Evolutionary conservation across 345 rosid species (phyloP).

Genomic region (Hibiscus trionum): DNA sequence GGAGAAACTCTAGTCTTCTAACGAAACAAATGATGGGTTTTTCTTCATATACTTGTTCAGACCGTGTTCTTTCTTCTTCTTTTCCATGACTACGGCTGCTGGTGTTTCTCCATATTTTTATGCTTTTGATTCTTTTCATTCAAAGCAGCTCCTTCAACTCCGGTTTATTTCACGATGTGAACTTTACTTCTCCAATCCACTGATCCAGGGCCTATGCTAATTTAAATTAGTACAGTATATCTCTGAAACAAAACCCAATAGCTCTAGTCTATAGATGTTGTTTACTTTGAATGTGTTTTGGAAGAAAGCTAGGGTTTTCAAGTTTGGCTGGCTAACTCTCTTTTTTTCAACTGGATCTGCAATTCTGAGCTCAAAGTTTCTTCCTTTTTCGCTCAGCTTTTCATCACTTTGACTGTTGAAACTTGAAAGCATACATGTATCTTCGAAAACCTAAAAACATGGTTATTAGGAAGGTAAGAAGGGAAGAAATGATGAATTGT

Average conservation of each 20-base stretch:
- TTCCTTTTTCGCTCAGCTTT: not conserved
- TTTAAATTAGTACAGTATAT: too few relatives aligned
- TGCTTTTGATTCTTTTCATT: not conserved
- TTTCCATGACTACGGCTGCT: too few relatives aligned
- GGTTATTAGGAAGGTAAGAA: not conserved
- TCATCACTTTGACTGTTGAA: not conserved
- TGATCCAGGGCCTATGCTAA: not conserved
- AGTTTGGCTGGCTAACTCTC: not conserved
- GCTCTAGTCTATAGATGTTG: not conserved
- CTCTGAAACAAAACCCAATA: not conserved
- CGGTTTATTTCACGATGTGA: not conserved
- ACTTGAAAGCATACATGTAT: not conserved
- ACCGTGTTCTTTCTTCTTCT: not conserved
- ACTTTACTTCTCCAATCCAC: not conserved
- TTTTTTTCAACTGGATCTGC: slow-evolving; percentile 4
- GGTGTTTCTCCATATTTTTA: not conserved
- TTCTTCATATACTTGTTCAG: not conserved
- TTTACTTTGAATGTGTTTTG: not conserved
- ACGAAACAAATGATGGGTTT: not conserved
- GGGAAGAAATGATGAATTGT: not conserved
- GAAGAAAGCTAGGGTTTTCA: slow-evolving; percentile 1
- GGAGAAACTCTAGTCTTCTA: not conserved
- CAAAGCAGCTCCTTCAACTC: not conserved
- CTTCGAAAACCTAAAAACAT: not conserved
- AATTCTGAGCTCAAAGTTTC: not conserved